Conservation (phyloP, 2,329 filamentous ascomycete genomes). For the Hypomyces perniciosus region DNA sequence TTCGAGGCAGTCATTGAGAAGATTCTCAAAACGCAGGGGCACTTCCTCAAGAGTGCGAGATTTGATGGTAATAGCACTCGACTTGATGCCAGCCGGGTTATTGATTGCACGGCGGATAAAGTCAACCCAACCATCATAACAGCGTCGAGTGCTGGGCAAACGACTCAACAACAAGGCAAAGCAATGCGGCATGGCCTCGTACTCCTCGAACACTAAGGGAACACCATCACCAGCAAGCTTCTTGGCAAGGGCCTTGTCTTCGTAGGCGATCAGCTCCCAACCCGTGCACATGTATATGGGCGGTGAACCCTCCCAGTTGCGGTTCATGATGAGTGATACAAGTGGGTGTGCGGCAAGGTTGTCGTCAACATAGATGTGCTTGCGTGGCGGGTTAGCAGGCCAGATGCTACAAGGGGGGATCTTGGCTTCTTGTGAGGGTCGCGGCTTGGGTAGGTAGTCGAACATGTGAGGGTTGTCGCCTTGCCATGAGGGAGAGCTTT, state of each 20-base stretch:
- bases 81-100: constrained; percentile 27
- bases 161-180: constrained; percentile 55
- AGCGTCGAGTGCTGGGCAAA: constrained; percentile 41
- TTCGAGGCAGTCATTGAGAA: constrained; percentile 39
- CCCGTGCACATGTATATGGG: constrained; percentile 65
- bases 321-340: constrained; percentile 53
- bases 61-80: constrained; percentile 40
- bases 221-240: constrained; percentile 53
- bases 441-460: constrained; percentile 47
- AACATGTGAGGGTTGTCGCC: constrained; percentile 22
- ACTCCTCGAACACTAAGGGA: constrained; percentile 61
- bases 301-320: constrained; percentile 55
- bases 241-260: constrained; percentile 54
- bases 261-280: constrained; percentile 66
- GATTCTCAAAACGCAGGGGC: constrained; percentile 34
- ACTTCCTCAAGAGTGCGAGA: constrained; percentile 47
- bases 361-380: constrained; percentile 50
- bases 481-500: constrained; percentile 37
- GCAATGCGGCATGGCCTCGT: constrained; percentile 74
- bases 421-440: constrained; percentile 20
- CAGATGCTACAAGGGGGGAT: constrained; percentile 46
- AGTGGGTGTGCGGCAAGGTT: constrained; percentile 58
- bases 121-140: constrained; percentile 47
- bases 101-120: constrained; percentile 46
- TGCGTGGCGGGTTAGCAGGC: constrained; percentile 50